These are phyloP conservation scores for Aquilaria sinensis DNA, from an alignment of 345 rosid genomes.

Conservation along the genomic window DNA sequence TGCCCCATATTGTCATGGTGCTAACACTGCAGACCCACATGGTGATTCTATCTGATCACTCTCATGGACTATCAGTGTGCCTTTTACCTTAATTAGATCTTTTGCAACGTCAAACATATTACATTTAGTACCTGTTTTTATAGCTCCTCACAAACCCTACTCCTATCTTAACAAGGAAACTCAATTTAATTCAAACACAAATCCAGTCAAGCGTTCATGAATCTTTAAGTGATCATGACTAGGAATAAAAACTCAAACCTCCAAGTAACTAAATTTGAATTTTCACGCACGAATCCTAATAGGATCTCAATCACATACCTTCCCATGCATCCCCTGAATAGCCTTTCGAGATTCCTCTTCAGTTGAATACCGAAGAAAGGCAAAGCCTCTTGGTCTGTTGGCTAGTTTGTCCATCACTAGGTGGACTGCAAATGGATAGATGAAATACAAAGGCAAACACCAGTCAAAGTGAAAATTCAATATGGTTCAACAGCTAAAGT, in stretches of 20 bases:
- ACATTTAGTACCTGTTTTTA: too few species aligned
- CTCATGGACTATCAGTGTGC: too few species aligned
- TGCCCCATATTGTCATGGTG: too few species aligned
- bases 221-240: too few species aligned
- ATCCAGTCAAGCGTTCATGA: neutral
- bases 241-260: too few species aligned
- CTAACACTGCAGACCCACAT: too few species aligned
- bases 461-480: neutral
- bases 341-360: constrained; percentile 73
- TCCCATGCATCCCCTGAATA: constrained; percentile 82
- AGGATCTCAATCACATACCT: constrained; percentile 33
- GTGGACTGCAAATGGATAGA: constrained; percentile 34
- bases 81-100: too few species aligned
- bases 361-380: constrained; percentile 59
- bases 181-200: neutral
- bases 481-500: neutral
- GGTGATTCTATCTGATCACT: too few species aligned
- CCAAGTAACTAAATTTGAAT: too few species aligned
- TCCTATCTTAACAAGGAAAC: neutral
- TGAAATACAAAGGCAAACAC: neutral
- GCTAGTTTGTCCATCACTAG: constrained; percentile 80
- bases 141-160: too few species aligned
- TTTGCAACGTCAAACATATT: too few species aligned
- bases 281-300: neutral
- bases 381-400: constrained; percentile 76